These are phyloP conservation scores for Aureobasidium sp. DNA, from an alignment of 2,329 filamentous ascomycete species.

Conservation along the genomic window DNA sequence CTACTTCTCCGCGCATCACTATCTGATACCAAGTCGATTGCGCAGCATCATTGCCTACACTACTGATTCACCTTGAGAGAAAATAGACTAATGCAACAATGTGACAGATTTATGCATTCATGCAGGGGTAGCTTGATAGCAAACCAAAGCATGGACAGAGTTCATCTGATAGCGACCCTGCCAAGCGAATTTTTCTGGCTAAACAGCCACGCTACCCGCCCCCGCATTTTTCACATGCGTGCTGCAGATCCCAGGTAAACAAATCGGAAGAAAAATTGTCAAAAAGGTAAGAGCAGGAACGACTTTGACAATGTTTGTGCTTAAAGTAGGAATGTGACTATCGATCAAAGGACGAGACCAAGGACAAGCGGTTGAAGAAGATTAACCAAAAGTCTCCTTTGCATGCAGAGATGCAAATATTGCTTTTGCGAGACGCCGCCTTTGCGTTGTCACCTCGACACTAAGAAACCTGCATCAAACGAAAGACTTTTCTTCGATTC, in stretches of 20 bases:
- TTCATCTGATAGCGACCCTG: background rate
- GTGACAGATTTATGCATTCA: background rate
- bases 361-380: no score
- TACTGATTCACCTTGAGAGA: background rate
- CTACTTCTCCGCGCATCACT: background rate
- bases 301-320: background rate
- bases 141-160: background rate
- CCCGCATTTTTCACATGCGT: background rate
- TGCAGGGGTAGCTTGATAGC: background rate
- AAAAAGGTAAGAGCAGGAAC: background rate
- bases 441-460: background rate
- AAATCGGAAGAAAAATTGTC: background rate
- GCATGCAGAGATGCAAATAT: no score
- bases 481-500: background rate
- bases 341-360: no score
- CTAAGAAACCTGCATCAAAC: background rate
- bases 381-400: no score
- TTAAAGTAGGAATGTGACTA: background rate
- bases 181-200: background rate
- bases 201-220: slow-evolving; percentile 7
- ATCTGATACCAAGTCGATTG: background rate
- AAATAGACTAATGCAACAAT: background rate
- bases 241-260: slow-evolving; percentile 1
- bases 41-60: background rate
- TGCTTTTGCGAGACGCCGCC: background rate